Base-by-base conservation (phyloP, 495 filamentous ascomycete genomes). In the Amniculicola lignicola region DNA sequence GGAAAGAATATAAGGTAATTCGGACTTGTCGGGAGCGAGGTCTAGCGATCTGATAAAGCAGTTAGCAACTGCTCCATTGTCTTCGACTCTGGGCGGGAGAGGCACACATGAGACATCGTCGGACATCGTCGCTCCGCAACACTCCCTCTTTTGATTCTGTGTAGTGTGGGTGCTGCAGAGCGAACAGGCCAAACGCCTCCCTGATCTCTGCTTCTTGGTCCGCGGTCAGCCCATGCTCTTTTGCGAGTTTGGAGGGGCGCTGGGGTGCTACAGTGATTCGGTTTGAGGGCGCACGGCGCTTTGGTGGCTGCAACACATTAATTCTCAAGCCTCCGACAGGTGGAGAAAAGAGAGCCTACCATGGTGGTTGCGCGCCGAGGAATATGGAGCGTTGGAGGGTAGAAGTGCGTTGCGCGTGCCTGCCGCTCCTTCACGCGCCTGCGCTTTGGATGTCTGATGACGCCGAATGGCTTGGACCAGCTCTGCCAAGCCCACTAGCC, bases 191-290 rank as follows among this genome's bases (percentile, higher is more conserved):
- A 71, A 93, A 98, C 14, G 90, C 90, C 70, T 95, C 90, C 62
- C 82, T 82, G 63, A 98, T 95, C 69, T 96, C 89, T 59, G 79
- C 75, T 67, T 98, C 93, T 74, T 96, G 86, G 43, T 82, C 81
- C 18, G 81, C 82, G 23, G 82, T 84, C 69, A 98, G 83, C 68
- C 87, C 80, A 76, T 96, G 82, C 58, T 93, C 88, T 69, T 88
- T 88, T 2, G 91, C 90, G 54, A 95, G 87, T 67, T 89, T 92
- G 61, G 90, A 95, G 59, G 78, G 81, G 40, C 79, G 77, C 16
- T 79, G 78, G 29, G 70, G 47, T 6, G 50, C 29, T 12, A 54
- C 18, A 7, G 38, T n/a, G 14, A 53, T 43, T 27, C 28, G 24
- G 2, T 37, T 35, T 15, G 62, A 38, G 12, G 61, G 27, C 6